Evolutionary conservation across 345 rosid species (phyloP), one percentile per base, ranked within the genome.

Genomic region (Gossypium stocksii): DNA sequence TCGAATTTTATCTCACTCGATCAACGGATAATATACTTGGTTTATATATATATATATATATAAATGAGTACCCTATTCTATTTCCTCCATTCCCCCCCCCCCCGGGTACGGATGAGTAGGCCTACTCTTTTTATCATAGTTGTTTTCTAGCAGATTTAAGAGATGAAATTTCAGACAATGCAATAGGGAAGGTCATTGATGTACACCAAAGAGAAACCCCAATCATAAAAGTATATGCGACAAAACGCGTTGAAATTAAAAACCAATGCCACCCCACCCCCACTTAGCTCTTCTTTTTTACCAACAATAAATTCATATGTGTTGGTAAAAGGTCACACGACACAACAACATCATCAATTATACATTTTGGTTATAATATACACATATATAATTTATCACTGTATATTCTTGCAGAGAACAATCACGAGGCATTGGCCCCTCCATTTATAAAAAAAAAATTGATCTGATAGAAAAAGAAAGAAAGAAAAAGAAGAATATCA

Each of bases 351-450:
- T 8, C 58, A 48, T 9, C 58, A 73, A 59, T 73, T 60, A 73
- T 48, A 9, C 6, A 61, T 52, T 38, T 34, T 34, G 29, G 34
- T 12, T 43, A 34, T 10, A 45, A 34, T 34, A 34, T 29, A 4
- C 12, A 12, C 25, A 3, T 51, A 51, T 51, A 51, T 52, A 52
- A 34, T 34, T 19, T 9, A 61, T 25, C 69, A 48, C 59, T 61
- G 20, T 62, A 23, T 38, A 25, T 48, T 61, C 59, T 57, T 61
- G 60, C 58, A 48, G 57, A 5, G 68, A 22, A 73, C 48, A 48
- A 59, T 73, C 34, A 48, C 67, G 67, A 72, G 67, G 74, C 25
- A 66, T 41, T 15, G 16, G 13, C 43, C 65, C 22, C 22, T 54
- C 8, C 59, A n/a, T 46, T 12, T 0, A 12, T 1, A 12, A 6